These are phyloP conservation scores for Ormosia emarginata DNA, from an alignment of 306 rosid genomes.

Conservation along the genomic window DNA sequence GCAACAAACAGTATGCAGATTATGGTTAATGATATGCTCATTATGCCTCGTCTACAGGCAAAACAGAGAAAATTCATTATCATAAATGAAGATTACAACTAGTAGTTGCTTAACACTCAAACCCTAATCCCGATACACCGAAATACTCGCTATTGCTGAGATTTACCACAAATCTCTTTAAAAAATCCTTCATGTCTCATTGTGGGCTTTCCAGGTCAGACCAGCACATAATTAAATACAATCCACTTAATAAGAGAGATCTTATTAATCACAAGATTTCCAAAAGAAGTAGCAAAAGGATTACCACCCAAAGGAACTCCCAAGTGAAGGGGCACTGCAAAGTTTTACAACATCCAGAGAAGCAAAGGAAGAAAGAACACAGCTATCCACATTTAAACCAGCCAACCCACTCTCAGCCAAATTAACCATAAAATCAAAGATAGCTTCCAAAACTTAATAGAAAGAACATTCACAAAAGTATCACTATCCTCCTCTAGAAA, in stretches of 20 bases:
- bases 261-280: background rate
- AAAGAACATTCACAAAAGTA: background rate
- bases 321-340: background rate
- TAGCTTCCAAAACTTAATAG: background rate
- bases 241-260: background rate
- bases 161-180: background rate
- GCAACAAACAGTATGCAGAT: background rate
- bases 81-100: background rate
- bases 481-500: background rate
- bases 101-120: background rate
- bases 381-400: background rate
- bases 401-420: background rate
- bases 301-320: background rate
- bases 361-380: background rate
- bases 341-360: background rate
- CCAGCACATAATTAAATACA: background rate
- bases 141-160: conserved; percentile 1
- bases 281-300: background rate
- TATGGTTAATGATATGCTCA: background rate
- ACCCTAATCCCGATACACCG: background rate
- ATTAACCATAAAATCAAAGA: background rate
- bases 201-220: background rate
- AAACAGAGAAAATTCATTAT: conserved; percentile 7
- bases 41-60: background rate
- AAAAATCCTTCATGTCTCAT: background rate